Percentiles rank a stretch among this genome's conserved stretches.
Conservation (phyloP, 1,284 basidiomycete genomes). For the Irpex rosettiformis region DNA sequence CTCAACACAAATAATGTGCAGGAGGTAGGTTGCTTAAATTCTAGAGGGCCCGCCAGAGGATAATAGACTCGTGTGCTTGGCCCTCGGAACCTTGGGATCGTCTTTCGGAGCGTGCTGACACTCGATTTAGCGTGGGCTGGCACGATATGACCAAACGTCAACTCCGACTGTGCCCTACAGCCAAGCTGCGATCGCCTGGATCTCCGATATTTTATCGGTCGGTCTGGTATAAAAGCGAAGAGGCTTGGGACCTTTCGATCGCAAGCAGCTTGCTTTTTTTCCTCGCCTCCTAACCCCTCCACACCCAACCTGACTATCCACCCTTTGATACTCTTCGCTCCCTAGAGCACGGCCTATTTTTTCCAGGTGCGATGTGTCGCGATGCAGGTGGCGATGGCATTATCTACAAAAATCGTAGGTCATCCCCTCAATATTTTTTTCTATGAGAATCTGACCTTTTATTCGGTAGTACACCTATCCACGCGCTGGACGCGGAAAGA, state of each 20-base stretch:
- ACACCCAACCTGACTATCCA: background rate
- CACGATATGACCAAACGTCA: background rate
- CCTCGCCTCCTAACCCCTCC: background rate
- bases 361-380: background rate
- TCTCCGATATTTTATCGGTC: constrained; percentile 1
- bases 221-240: background rate
- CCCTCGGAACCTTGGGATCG: background rate
- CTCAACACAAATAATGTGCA: background rate
- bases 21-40: background rate
- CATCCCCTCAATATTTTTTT: background rate
- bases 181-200: background rate
- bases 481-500: background rate
- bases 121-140: too few species aligned
- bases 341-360: background rate
- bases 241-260: background rate
- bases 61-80: background rate
- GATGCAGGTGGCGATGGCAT: background rate
- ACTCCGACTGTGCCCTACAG: background rate
- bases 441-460: background rate
- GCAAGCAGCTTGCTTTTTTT: background rate
- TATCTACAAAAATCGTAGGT: background rate
- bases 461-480: background rate
- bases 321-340: background rate
- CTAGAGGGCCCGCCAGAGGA: background rate
- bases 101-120: too few species aligned